These are phyloP conservation scores for Coprinopsis sp. DNA, from an alignment of 768 basidiomycete genomes.

Conservation along the genomic window DNA sequence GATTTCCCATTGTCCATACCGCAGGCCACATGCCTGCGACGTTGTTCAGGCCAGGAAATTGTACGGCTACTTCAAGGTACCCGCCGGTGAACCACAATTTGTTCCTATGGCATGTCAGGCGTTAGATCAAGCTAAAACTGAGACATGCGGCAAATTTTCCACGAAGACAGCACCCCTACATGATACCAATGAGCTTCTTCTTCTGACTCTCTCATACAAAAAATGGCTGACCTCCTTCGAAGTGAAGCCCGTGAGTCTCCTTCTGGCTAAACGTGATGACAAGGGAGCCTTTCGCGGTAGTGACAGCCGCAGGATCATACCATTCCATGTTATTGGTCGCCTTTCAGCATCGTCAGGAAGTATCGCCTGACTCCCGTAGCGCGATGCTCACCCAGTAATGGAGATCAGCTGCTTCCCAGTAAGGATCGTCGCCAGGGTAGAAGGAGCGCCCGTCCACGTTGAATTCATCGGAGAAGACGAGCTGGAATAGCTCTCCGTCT, in stretches of 20 bases:
- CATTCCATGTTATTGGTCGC: constrained; percentile 75
- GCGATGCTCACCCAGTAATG: constrained; percentile 62
- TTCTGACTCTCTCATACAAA: too few relatives aligned
- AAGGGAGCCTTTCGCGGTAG: constrained; percentile 65
- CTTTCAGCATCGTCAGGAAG: constrained; percentile 24
- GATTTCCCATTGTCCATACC: constrained; percentile 68
- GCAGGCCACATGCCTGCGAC: constrained; percentile 73
- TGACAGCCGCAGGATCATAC: constrained; percentile 78
- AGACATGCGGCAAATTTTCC: constrained; percentile 32
- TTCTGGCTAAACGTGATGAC: constrained; percentile 62
- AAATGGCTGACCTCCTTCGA: constrained; percentile 60
- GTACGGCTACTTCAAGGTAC: constrained; percentile 55
- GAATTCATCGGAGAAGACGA: constrained; percentile 83
- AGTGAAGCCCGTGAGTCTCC: constrained; percentile 58
- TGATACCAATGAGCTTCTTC: too few relatives aligned
- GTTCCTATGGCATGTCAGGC: constrained; percentile 41
- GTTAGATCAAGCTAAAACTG: constrained; percentile 3
- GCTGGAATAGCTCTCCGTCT: constrained; percentile 50
- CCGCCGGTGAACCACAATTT: constrained; percentile 87
- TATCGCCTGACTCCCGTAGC: not conserved
- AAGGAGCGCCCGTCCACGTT: constrained; percentile 71
- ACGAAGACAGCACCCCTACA: constrained; percentile 39
- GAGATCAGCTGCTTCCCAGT: constrained; percentile 75
- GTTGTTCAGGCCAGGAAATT: constrained; percentile 58
- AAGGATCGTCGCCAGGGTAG: constrained; percentile 81